Evolutionary conservation across 2,329 filamentous ascomycete genomes (phyloP).

Genomic region (Dactylellina haptotyla): DNA sequence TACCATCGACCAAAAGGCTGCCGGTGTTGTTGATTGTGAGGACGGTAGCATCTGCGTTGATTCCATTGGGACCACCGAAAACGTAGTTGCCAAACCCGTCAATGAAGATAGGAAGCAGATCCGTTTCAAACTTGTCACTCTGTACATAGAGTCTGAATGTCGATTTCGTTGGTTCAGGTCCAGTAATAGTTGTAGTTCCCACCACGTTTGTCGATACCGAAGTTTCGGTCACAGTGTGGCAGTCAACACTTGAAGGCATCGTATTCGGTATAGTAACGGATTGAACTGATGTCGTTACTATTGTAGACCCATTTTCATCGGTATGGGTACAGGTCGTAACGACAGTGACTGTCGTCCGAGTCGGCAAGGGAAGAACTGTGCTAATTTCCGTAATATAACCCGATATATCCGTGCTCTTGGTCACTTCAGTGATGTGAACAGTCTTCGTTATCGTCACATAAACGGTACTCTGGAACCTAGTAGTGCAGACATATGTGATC

Average conservation of each 20-base stretch:
- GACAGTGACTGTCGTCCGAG: background rate
- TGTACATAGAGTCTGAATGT: conserved; percentile 11
- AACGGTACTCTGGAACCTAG: background rate
- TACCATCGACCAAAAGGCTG: conserved; percentile 1
- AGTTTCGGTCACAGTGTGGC: background rate
- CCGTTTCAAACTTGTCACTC: conserved; percentile 5
- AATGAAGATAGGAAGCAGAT: conserved; percentile 5
- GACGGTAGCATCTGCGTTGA: background rate
- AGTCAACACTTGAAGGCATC: background rate
- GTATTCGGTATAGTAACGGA: background rate
- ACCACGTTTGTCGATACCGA: background rate
- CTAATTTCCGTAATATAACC: conserved; percentile 8
- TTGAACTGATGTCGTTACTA: background rate
- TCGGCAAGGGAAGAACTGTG: background rate
- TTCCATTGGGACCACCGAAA: background rate
- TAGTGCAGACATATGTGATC: conserved; percentile 8
- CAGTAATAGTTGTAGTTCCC: background rate
- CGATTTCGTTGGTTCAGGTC: background rate
- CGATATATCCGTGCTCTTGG: background rate
- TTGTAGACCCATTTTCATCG: background rate
- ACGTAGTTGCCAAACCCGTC: conserved; percentile 1
- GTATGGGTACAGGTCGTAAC: background rate
- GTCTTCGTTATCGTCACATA: conserved; percentile 8
- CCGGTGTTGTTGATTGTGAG: conserved; percentile 1
- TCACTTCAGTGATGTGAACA: background rate